phyloP scores from a whole-genome alignment of 2,329 filamentous ascomycete genomes.

The Colletotrichum cordylinicola region DNA sequence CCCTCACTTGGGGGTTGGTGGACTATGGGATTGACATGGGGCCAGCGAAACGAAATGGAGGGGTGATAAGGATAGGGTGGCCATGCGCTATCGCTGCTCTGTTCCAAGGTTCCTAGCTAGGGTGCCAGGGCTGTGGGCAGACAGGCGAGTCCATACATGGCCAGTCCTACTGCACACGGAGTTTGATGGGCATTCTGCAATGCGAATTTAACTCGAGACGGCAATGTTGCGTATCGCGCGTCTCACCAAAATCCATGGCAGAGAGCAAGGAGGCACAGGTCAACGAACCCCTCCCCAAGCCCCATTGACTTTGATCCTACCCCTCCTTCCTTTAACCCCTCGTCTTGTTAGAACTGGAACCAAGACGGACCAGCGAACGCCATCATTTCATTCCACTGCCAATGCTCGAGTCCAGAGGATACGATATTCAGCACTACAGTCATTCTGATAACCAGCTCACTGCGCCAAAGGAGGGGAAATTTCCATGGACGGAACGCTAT shows the following conservation, averaged over 20 bases:
- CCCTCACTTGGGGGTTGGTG: background rate
- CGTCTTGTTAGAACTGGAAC: background rate
- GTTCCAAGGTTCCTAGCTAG: background rate
- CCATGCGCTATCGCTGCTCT: background rate
- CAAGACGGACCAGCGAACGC: background rate
- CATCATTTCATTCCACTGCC: background rate
- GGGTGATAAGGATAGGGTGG: background rate
- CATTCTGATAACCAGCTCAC: background rate
- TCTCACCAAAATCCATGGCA: background rate
- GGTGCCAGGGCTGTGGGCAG: background rate
- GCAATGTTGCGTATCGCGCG: conserved; percentile 8
- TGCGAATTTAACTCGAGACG: background rate
- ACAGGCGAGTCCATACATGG: background rate
- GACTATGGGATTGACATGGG: background rate
- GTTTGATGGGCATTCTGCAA: background rate
- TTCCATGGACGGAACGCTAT: background rate
- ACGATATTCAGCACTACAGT: background rate
- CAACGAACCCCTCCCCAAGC: background rate
- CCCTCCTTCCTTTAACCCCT: background rate
- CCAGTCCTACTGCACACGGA: background rate
- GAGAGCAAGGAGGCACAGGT: background rate
- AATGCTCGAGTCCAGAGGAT: background rate
- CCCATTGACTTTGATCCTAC: background rate
- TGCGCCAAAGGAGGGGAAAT: background rate
- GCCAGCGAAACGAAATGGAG: background rate